Conservation (phyloP, 805 yeast species). For the Yamadazyma ubonensis region DNA sequence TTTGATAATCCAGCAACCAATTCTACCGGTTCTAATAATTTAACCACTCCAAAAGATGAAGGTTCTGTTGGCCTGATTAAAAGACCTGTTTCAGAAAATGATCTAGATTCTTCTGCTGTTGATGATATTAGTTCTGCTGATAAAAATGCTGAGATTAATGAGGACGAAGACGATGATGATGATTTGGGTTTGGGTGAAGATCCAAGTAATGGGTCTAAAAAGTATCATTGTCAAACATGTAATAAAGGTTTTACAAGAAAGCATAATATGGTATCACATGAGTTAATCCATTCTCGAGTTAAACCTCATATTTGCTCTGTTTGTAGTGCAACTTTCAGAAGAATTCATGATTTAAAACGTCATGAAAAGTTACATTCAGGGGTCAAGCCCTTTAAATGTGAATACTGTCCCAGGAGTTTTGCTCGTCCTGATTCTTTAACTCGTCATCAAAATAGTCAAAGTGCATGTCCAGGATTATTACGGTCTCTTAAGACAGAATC, state of each 20-base stretch:
- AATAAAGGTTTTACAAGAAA: constrained; percentile 65
- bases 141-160: constrained; percentile 3
- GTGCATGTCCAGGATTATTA: constrained; percentile 30
- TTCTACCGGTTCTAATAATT: background rate
- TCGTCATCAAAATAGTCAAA: constrained; percentile 55
- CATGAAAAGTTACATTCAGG: constrained; percentile 77
- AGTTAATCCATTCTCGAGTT: constrained; percentile 62
- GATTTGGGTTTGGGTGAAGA: constrained; percentile 4
- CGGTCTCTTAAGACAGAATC: constrained; percentile 1
- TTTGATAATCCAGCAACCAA: background rate
- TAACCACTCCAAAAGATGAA: background rate
- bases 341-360: constrained; percentile 74
- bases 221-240: constrained; percentile 53
- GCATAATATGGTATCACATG: constrained; percentile 73
- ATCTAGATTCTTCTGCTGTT: background rate
- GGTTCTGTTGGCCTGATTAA: background rate
- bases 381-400: constrained; percentile 65
- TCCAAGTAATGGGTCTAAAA: constrained; percentile 1
- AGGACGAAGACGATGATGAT: constrained; percentile 2
- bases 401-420: constrained; percentile 59
- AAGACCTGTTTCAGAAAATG: background rate
- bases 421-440: constrained; percentile 76
- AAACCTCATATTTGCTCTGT: constrained; percentile 63
- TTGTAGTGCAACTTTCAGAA: constrained; percentile 62
- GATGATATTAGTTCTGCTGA: background rate